Percentiles rank a stretch among this genome's conserved stretches.
Conservation (phyloP, 148 eudicot species). For the Bassia scoparia region DNA sequence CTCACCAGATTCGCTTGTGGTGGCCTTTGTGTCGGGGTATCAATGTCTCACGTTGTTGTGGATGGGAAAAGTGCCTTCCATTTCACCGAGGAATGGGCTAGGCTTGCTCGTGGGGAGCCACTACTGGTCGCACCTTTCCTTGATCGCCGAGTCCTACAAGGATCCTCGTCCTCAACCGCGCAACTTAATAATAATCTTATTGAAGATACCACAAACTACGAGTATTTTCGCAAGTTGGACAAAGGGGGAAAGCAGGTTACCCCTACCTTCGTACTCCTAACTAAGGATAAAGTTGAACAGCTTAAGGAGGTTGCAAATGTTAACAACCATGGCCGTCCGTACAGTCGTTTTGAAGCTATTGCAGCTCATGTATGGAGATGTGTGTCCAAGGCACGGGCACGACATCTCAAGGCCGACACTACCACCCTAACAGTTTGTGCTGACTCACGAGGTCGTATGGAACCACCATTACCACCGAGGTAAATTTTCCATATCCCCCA, state of each 20-base stretch:
- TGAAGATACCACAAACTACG: neutral
- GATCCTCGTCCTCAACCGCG: neutral
- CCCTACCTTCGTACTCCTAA: no score
- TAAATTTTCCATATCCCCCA: no score
- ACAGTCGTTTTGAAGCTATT: constrained; percentile 24
- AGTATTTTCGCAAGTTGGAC: neutral
- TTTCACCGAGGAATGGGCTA: constrained; percentile 19
- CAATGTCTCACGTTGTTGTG: neutral
- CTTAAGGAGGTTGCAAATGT: neutral
- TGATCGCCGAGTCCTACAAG: constrained; percentile 3
- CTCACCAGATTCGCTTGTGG: constrained; percentile 18
- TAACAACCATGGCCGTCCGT: neutral
- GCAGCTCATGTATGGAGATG: constrained; percentile 19
- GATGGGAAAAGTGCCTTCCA: constrained; percentile 14
- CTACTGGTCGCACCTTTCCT: neutral
- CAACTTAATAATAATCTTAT: neutral
- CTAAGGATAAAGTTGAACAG: no score
- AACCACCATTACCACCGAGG: constrained; percentile 13
- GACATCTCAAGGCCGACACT: neutral
- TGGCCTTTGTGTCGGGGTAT: neutral
- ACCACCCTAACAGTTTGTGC: neutral
- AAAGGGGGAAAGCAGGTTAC: no score
- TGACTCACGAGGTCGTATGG: constrained; percentile 11
- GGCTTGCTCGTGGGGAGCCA: constrained; percentile 5
- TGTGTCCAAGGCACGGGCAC: neutral